Evolutionary conservation across 176 grass and related monocot species (phyloP).

Genomic region (Puccinellia tenuiflora): DNA sequence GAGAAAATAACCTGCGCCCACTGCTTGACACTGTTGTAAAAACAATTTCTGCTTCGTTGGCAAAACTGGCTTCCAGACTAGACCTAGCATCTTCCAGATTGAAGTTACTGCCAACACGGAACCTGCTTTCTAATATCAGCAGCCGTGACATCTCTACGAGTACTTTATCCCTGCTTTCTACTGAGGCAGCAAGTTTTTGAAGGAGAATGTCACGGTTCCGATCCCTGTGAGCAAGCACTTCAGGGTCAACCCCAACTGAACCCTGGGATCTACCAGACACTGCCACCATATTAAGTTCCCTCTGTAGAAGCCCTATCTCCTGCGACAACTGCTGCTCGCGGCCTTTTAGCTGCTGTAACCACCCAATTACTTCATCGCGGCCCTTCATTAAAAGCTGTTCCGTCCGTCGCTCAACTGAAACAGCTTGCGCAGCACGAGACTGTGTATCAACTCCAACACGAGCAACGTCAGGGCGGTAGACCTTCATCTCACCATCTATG

Average conservation of each 20-base stretch:
- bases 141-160: slow-evolving; percentile 96
- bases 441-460: slow-evolving; percentile 98
- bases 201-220: slow-evolving; percentile 73
- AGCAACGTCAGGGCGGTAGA: slow-evolving; percentile 97
- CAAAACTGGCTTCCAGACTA: slow-evolving; percentile 93
- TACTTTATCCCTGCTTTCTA: slow-evolving; percentile 93
- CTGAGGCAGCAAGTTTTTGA: slow-evolving; percentile 83
- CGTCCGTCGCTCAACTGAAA: slow-evolving; percentile 97
- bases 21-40: slow-evolving; percentile 99
- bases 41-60: slow-evolving; percentile 99
- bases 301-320: slow-evolving; percentile 65
- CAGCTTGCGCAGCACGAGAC: slow-evolving; percentile 93
- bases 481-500: slow-evolving; percentile 99
- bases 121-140: slow-evolving; percentile 80
- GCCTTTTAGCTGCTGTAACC: slow-evolving; percentile 86
- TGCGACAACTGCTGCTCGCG: slow-evolving; percentile 75
- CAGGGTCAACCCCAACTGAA: slow-evolving; percentile 97
- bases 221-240: slow-evolving; percentile 78
- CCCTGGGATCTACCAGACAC: slow-evolving; percentile 83
- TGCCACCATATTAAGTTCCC: slow-evolving; percentile 72
- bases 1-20: slow-evolving; percentile 93
- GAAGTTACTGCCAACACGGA: slow-evolving; percentile 74
- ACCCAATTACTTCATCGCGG: slow-evolving; percentile 81
- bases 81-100: slow-evolving; percentile 95
- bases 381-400: slow-evolving; percentile 91